Evolutionary conservation across 441 rosid species (phyloP).

Genomic region (Gossypium gossypioides): DNA sequence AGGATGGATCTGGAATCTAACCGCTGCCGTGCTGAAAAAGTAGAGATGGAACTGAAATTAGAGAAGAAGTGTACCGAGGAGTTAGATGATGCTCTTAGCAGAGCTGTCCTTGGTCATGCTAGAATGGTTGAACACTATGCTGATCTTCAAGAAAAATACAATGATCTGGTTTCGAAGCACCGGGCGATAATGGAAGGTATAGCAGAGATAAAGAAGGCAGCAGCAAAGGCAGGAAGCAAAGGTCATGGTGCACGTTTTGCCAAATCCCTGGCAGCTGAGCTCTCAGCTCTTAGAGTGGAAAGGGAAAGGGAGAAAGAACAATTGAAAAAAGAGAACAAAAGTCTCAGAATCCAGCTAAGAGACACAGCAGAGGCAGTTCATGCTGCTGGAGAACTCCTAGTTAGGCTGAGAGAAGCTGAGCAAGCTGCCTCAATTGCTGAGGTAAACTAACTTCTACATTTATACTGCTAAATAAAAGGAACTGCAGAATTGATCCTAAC

Average conservation of each 20-base stretch:
- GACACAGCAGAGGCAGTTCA: constrained; percentile 97
- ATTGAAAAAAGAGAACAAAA: constrained; percentile 64
- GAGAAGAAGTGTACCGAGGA: constrained; percentile 67
- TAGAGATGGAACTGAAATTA: constrained; percentile 48
- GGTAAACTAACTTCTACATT: constrained; percentile 30
- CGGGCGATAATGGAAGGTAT: constrained; percentile 66
- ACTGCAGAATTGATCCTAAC: background rate
- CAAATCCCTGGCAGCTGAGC: constrained; percentile 58
- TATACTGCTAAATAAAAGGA: background rate
- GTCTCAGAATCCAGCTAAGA: constrained; percentile 67
- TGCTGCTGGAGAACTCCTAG: constrained; percentile 95
- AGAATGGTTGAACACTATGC: constrained; percentile 88
- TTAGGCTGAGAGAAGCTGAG: constrained; percentile 78
- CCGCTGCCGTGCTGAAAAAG: constrained; percentile 61
- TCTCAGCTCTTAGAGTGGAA: constrained; percentile 62
- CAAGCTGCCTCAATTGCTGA: constrained; percentile 62
- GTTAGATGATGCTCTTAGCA: constrained; percentile 70
- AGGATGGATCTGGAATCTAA: constrained; percentile 71
- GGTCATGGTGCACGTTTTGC: constrained; percentile 73
- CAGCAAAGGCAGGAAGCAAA: constrained; percentile 65
- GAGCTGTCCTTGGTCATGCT: constrained; percentile 82
- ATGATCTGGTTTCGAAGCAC: constrained; percentile 58
- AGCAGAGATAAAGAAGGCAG: constrained; percentile 79
- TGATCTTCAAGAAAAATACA: constrained; percentile 76
- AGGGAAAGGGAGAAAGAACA: constrained; percentile 65